Evolutionary conservation across 768 basidiomycete genomes (phyloP).

Genomic region (Termitomyces eurrhizus): DNA sequence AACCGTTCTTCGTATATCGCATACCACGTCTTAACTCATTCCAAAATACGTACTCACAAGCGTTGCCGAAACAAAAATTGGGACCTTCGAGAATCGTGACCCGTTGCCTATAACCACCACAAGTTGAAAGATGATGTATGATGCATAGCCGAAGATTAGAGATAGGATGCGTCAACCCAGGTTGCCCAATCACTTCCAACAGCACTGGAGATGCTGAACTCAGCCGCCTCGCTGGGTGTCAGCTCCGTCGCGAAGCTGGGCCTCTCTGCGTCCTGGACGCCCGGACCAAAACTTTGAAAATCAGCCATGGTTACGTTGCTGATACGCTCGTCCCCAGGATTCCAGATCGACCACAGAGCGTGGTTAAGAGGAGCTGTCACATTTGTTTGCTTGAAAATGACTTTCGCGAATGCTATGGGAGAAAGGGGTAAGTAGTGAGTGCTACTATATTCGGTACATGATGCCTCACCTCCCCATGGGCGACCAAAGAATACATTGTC

Average conservation of each 20-base stretch:
- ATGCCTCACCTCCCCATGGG: slow-evolving; percentile 40
- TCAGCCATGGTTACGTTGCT: slow-evolving; percentile 45
- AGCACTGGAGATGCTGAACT: slow-evolving; percentile 39
- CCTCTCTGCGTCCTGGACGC: slow-evolving; percentile 29
- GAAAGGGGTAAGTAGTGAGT: not conserved
- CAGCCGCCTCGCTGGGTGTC: slow-evolving; percentile 30
- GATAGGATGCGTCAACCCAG: slow-evolving; percentile 43
- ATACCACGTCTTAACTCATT: not conserved
- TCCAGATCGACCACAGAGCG: slow-evolving; percentile 47
- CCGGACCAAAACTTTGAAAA: slow-evolving; percentile 40
- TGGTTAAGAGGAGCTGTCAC: slow-evolving; percentile 36
- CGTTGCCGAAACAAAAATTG: not conserved
- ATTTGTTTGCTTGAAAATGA: slow-evolving; percentile 45
- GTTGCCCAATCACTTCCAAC: slow-evolving; percentile 41
- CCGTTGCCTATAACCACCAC: not conserved
- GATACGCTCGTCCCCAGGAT: slow-evolving; percentile 29
- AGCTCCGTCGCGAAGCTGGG: slow-evolving; percentile 39
- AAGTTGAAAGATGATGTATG: not conserved
- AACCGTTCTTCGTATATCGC: not conserved
- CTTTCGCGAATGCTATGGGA: slow-evolving; percentile 39
- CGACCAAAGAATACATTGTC: slow-evolving; percentile 41
- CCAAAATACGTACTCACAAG: not conserved
- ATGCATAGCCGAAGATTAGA: not conserved
- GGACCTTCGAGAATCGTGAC: too few species aligned
- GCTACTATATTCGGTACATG: not conserved